Conservation (phyloP, 140 eudicot species). For the Senecio squalidus region DNA sequence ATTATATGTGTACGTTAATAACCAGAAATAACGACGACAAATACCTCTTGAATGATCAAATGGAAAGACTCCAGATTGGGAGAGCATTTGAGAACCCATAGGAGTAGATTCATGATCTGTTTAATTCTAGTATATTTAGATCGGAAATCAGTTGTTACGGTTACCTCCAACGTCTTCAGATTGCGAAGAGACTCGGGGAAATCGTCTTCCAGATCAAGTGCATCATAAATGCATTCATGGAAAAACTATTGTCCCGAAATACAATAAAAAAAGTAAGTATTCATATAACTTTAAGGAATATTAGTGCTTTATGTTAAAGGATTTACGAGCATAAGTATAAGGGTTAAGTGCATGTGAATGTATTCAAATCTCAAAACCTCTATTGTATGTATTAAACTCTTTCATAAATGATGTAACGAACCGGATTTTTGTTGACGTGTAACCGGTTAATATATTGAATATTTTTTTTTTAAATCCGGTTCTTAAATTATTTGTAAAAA, state of each 20-base stretch:
- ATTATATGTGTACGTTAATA: not conserved
- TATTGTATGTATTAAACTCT: too few species aligned
- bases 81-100: not conserved
- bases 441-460: too few species aligned
- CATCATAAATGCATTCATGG: not conserved
- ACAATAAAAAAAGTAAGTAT: not conserved
- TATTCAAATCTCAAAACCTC: too few species aligned
- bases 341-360: too few species aligned
- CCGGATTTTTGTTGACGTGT: too few species aligned
- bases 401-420: too few species aligned
- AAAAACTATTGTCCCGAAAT: not conserved
- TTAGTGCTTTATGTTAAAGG: too few species aligned
- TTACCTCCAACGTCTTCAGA: constrained; percentile 1
- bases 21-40: not conserved
- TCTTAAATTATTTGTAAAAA: too few species aligned
- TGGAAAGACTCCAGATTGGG: constrained; percentile 2
- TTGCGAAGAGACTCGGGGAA: constrained; percentile 4
- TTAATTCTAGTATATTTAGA: constrained; percentile 3
- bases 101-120: not conserved
- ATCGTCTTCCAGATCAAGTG: not conserved
- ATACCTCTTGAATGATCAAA: constrained; percentile 12
- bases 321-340: not conserved
- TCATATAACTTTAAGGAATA: not conserved
- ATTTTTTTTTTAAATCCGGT: too few species aligned
- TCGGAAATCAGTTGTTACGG: constrained; percentile 9